Evolutionary conservation across 78 protist species (phyloP).

Genomic region (Dictyostelium brefeldianum): DNA sequence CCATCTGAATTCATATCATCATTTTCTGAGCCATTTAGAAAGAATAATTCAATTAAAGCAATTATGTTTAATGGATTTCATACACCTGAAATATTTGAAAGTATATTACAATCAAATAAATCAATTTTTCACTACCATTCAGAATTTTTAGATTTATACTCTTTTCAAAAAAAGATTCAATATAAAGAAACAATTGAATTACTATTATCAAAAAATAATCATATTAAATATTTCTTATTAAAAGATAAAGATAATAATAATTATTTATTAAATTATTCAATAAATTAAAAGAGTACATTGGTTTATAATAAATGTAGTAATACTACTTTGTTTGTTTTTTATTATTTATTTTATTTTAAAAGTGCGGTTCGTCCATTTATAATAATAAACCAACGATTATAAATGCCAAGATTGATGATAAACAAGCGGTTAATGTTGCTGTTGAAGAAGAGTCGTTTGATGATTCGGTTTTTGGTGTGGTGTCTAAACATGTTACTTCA

Average conservation of each 20-base stretch:
- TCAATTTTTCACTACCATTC: conserved; percentile 7
- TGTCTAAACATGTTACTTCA: no score
- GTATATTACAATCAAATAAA: not conserved
- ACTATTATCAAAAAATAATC: not conserved
- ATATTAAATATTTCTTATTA: not conserved
- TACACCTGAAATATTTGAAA: not conserved
- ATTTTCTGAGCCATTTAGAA: not conserved
- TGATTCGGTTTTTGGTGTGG: no score
- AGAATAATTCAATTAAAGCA: not conserved
- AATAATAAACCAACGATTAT: no score
- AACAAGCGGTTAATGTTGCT: no score
- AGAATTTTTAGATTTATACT: not conserved
- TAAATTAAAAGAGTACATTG: no score
- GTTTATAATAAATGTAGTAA: not conserved
- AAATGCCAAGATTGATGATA: no score
- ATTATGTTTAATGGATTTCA: not conserved
- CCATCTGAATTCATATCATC: not conserved
- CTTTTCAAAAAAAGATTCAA: not conserved
- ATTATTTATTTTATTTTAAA: not conserved
- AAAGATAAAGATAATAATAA: conserved; percentile 14
- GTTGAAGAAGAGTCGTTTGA: no score
- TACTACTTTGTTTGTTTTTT: not conserved
- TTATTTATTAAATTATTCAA: conserved; percentile 1
- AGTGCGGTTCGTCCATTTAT: no score
- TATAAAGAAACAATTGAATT: not conserved